phyloP scores from a whole-genome alignment of 345 rosid genomes.

The Heritiera littoralis region DNA sequence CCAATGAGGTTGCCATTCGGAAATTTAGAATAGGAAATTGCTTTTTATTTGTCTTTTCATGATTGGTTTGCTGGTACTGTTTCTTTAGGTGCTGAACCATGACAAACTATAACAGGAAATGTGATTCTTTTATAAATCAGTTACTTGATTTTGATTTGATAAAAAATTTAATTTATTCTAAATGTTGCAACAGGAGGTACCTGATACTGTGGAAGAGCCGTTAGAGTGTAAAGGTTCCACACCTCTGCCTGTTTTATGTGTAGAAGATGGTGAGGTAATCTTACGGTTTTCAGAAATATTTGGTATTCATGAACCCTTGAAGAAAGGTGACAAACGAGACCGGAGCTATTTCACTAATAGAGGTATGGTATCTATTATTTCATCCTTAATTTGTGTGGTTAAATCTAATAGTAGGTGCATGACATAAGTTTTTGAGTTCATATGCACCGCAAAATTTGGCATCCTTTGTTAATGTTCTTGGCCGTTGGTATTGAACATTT shows the following conservation, averaged over 20 bases:
- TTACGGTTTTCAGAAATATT: slow-evolving; percentile 95
- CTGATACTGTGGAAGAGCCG: slow-evolving; percentile 43
- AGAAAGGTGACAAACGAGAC: slow-evolving; percentile 65
- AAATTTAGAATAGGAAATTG: slow-evolving; percentile 5
- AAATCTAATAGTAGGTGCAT: slow-evolving; percentile 10
- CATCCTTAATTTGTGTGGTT: slow-evolving; percentile 14
- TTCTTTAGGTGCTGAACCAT: background rate
- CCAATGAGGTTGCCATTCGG: background rate
- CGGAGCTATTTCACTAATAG: slow-evolving; percentile 49
- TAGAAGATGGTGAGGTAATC: slow-evolving; percentile 84
- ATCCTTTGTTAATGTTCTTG: background rate
- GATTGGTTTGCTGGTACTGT: background rate
- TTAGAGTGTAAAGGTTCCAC: slow-evolving; percentile 48
- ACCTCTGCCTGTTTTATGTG: slow-evolving; percentile 76
- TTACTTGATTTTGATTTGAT: slow-evolving; percentile 13
- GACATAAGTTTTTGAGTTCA: slow-evolving; percentile 16
- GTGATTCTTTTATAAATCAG: background rate
- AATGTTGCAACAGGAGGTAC: slow-evolving; percentile 40
- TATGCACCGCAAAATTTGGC: background rate
- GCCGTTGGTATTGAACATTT: background rate
- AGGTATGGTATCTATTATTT: slow-evolving; percentile 50
- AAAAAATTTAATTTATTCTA: slow-evolving; percentile 9
- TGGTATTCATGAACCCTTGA: slow-evolving; percentile 77
- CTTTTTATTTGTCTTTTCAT: background rate
- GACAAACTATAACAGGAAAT: background rate